Percentiles rank a stretch among this genome's conserved stretches.
Conservation (phyloP, 306 rosid genomes). For the Quillaja saponaria region DNA sequence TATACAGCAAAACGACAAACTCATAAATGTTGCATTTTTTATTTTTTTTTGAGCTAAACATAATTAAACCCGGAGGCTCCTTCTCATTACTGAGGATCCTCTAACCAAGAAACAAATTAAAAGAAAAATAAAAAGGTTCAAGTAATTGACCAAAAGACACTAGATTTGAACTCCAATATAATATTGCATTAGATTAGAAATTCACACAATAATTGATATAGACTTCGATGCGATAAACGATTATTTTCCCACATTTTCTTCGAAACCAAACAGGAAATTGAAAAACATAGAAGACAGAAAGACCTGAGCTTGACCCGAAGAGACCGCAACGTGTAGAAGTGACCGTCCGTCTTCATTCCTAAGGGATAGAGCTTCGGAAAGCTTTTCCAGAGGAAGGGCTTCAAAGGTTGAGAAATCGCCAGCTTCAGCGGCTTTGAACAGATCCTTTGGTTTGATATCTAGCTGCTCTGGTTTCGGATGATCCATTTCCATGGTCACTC, state of each 20-base stretch:
- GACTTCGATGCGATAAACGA: neutral
- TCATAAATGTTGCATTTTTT: neutral
- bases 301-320: conserved; percentile 72
- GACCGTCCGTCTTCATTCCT: conserved; percentile 85
- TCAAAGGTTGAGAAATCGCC: conserved; percentile 58
- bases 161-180: too few relatives aligned
- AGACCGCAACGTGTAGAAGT: conserved; percentile 76
- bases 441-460: conserved; percentile 41
- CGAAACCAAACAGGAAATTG: conserved; percentile 8
- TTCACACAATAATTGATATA: too few relatives aligned
- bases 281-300: neutral
- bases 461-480: conserved; percentile 28
- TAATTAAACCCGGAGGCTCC: conserved; percentile 7
- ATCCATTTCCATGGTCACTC: conserved; percentile 62
- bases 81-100: neutral
- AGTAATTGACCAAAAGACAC: conserved; percentile 5
- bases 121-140: conserved; percentile 10
- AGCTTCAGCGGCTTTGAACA: conserved; percentile 76
- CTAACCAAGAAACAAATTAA: neutral
- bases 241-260: neutral
- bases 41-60: neutral
- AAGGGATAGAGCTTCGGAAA: conserved; percentile 56
- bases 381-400: conserved; percentile 43
- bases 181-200: too few relatives aligned
- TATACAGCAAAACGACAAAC: neutral